Evolutionary conservation across 2,329 filamentous ascomycete species (phyloP), one percentile per base, ranked within the genome.

Genomic region (Xylogone sp.): DNA sequence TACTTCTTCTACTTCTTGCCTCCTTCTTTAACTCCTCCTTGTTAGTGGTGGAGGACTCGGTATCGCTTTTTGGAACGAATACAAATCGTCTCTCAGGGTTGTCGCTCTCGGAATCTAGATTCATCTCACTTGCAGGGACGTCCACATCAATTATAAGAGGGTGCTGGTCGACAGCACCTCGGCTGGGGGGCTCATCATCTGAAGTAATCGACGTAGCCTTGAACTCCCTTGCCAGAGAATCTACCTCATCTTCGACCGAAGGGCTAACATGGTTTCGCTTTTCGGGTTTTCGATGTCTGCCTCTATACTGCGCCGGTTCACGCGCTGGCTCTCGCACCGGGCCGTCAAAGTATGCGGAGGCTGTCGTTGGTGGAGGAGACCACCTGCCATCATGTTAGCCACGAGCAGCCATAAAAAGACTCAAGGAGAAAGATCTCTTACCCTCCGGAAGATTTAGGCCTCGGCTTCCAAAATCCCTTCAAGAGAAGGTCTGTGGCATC

Each of bases 161-260:
- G 21, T 83, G 71, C 62, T 92, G 88, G 48, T 91, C 85, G 52
- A 86, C 68, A 5, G 80, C 78, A 39, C 88, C 88, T 51, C 80
- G 79, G 52, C 78, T 77, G 46, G 76, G 74, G 22, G 80, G 76
- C n/a, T n/a, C n/a, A 52, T 85, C 81, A 42, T 24, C 48, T 10
- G 53, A 44, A 24, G 54, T 27, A 18, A 39, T 39, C 34, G 10
- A 16, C 13, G 48, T 43, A 21, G 44, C 51, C 21, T 75, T 73
- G 59, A 80, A 69, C 63, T 91, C 87, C 64, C 76, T 82, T 5
- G 78, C 78, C 34, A 89, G 68, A 7, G 86, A 81, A 13, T 73
- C 75, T 16, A 65, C 71, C 65, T 90, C 87, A 63, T 91, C 87
- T 65, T 92, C 87, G 45, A 86, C 85, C 31, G 69, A 83, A 3